Evolutionary conservation across 163 green algal genomes (phyloP).

Genomic region (Scenedesmus sp.): DNA sequence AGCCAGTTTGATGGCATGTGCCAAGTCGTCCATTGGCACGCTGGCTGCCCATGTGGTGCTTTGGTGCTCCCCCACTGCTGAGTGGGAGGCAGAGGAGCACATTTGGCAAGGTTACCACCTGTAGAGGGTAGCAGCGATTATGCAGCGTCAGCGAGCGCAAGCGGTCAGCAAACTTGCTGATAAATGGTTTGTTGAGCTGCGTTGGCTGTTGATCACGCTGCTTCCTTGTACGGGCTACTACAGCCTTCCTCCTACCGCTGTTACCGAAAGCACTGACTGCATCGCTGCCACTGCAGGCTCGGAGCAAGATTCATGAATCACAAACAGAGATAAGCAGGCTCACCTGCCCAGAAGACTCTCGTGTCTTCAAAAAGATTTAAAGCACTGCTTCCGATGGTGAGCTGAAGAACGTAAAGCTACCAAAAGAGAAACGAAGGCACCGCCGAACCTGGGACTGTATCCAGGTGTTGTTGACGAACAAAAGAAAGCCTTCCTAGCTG

Average conservation of each 20-base stretch:
- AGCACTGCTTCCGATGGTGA: not conserved
- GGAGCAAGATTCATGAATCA: not conserved
- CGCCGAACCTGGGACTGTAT: not conserved
- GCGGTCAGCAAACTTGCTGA: not conserved
- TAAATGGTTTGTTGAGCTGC: not conserved
- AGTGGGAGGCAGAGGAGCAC: not conserved
- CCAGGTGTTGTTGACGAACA: not conserved
- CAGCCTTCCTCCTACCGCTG: not conserved
- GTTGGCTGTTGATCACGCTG: not conserved
- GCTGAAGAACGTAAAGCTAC: not conserved
- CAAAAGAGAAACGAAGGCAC: not conserved
- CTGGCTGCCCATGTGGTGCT: slow-evolving; percentile 46
- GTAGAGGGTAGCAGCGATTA: not conserved
- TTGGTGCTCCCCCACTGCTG: not conserved
- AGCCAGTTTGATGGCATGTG: slow-evolving; percentile 15
- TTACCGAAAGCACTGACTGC: not conserved
- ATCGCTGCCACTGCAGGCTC: not conserved
- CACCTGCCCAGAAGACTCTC: not conserved
- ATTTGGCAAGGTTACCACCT: not conserved
- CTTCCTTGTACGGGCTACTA: not conserved
- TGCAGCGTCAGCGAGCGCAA: not conserved
- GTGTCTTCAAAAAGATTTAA: not conserved
- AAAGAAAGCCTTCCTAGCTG: not conserved
- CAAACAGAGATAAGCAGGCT: not conserved
- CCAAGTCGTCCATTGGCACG: slow-evolving; percentile 18